These are phyloP conservation scores for Chalaropsis thielavioides DNA, from an alignment of 2,329 filamentous ascomycete genomes.

Conservation along the genomic window DNA sequence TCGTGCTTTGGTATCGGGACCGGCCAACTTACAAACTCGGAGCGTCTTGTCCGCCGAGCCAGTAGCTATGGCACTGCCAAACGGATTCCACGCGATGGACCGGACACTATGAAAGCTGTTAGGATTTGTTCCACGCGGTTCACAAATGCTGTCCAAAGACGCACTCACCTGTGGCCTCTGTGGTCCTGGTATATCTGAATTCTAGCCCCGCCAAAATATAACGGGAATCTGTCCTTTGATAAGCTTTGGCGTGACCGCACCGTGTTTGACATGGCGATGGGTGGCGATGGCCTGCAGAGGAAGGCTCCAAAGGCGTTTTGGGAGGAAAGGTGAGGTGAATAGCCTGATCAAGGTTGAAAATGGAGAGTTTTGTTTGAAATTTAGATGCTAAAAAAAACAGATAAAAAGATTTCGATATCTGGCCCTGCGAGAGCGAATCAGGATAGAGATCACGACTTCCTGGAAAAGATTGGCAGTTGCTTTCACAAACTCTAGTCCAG, in stretches of 20 bases:
- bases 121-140: constrained; percentile 16
- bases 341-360: too few relatives aligned
- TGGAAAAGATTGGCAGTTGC: neutral
- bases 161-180: constrained; percentile 45
- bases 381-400: neutral
- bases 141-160: constrained; percentile 36
- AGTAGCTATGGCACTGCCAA: constrained; percentile 71
- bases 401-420: neutral
- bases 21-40: constrained; percentile 48
- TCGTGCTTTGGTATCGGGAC: neutral
- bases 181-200: constrained; percentile 58
- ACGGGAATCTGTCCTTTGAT: constrained; percentile 55
- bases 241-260: constrained; percentile 32
- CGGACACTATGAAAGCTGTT: constrained; percentile 41
- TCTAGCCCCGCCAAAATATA: constrained; percentile 52
- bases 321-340: too few relatives aligned
- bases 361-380: neutral
- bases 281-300: neutral
- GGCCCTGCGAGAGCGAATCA: neutral
- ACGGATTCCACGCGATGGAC: constrained; percentile 77
- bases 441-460: neutral
- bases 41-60: constrained; percentile 52
- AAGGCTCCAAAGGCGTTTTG: neutral
- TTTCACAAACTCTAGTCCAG: neutral
- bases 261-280: constrained; percentile 3